Conservation (phyloP, 331 rosid genomes). For the Pyrus hybrid region DNA sequence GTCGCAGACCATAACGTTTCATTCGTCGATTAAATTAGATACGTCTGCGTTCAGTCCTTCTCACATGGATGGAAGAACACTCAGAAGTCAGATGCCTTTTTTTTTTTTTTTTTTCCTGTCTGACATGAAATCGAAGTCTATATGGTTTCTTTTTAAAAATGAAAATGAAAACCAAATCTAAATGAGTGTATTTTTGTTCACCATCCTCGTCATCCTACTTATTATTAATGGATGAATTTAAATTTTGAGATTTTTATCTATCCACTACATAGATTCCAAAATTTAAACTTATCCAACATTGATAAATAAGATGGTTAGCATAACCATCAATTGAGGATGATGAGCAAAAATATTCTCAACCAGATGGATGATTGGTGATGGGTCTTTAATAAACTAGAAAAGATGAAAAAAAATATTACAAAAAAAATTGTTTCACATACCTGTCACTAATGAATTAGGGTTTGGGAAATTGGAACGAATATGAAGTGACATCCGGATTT, state of each 20-base stretch:
- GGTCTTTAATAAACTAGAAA: not conserved
- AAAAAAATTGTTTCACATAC: not conserved
- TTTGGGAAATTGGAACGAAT: not conserved
- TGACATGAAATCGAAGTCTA: not conserved
- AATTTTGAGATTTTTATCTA: too few relatives aligned
- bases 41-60: not conserved
- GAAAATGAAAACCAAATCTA: not conserved
- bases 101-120: too few relatives aligned
- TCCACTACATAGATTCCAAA: too few relatives aligned
- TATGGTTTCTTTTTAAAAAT: not conserved
- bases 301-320: too few relatives aligned
- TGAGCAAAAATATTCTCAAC: too few relatives aligned
- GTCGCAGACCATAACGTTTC: not conserved
- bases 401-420: too few relatives aligned
- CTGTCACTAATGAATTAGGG: not conserved
- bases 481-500: not conserved
- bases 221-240: too few relatives aligned
- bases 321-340: too few relatives aligned
- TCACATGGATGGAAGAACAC: not conserved
- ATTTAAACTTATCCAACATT: too few relatives aligned
- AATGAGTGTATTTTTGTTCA: too few relatives aligned
- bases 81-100: not conserved
- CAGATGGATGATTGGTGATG: not conserved
- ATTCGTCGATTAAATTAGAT: not conserved
- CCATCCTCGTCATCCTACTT: too few relatives aligned